Base-by-base conservation (phyloP, 2,329 filamentous ascomycete species). In the Microsporum ferrugineum region DNA sequence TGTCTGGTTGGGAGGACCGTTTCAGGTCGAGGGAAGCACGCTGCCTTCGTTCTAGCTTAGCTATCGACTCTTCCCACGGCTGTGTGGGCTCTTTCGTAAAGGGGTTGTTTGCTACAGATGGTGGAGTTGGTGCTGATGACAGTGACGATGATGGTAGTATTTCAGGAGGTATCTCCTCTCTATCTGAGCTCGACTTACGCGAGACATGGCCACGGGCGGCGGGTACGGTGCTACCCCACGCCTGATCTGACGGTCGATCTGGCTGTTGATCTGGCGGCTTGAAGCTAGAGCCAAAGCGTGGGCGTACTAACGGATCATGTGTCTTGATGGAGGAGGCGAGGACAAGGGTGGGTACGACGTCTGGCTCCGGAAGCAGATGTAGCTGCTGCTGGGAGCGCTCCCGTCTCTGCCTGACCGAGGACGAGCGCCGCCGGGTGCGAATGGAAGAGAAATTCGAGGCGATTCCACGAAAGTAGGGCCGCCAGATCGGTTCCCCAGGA, bases 301-400 rank as follows among this genome's bases (percentile, higher is more conserved):
- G 34, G 38, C 0, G 34, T 56, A 57, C 71, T 14, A n/a, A n/a
- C 65, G 36, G 62, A 58, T 41, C 67, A 62, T 47, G 65, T 67
- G 63, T 65, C 4, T 65, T 68, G 41, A 77, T 66, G 8, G 71
- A 71, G 5, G 73, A 71, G 47, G 79, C 78, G 57, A 80, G 71
- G 45, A 82, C 67, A 47, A 83, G 72, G 49, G 78, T 80, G 39
- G 80, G 80, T 55, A 72, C 70, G 63, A 75, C 70, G 64, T 74
- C 73, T 14, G 71, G 67, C 60, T 77, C 73, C 39, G 78, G 76
- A 29, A 76, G 67, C 53, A 81, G 75, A 56, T 75, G 74, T 60
- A 74, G 77, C 57, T 77, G 68, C 14, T 70, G 67, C 58, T 72
- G 67, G 36, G 55, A 57, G 38, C 39, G 34, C 36, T 57, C 36